phyloP scores from a whole-genome alignment of 1,139 yeast species.

The Groenewaldozyma sp. region DNA sequence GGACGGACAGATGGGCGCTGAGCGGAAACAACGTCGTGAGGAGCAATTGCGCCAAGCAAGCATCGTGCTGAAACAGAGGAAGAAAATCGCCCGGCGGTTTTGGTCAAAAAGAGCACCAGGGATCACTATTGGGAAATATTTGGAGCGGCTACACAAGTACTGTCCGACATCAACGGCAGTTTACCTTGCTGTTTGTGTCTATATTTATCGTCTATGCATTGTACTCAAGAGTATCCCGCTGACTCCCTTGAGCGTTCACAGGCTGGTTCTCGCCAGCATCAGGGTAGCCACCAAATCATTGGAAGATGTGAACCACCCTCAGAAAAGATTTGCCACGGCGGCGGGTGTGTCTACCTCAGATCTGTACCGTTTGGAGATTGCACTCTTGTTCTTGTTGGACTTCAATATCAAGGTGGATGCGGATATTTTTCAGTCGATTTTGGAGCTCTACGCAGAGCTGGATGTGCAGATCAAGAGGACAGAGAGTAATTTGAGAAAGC shows the following conservation, averaged over 20 bases:
- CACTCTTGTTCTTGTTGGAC: conserved; percentile 35
- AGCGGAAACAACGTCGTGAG: neutral
- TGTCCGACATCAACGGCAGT: conserved; percentile 38
- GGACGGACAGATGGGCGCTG: neutral
- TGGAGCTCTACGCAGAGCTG: conserved; percentile 19
- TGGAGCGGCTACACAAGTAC: conserved; percentile 35
- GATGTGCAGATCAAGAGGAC: conserved; percentile 14
- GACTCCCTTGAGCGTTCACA: conserved; percentile 37
- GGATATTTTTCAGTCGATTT: conserved; percentile 20
- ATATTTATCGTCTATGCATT: conserved; percentile 29
- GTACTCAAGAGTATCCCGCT: conserved; percentile 29
- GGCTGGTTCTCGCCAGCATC: conserved; percentile 41
- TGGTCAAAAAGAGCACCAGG: conserved; percentile 33
- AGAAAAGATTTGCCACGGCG: conserved; percentile 42
- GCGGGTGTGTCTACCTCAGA: conserved; percentile 42
- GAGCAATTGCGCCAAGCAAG: conserved; percentile 7
- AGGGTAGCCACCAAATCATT: conserved; percentile 42
- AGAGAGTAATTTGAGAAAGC: neutral
- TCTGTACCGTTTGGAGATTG: conserved; percentile 39
- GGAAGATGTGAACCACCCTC: conserved; percentile 45
- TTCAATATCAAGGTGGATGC: conserved; percentile 30
- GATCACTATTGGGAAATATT: conserved; percentile 30
- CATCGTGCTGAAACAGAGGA: conserved; percentile 11
- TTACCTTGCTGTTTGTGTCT: conserved; percentile 33
- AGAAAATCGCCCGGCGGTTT: conserved; percentile 28